Base-by-base conservation (phyloP, 805 yeast genomes). In the Yarrowia sp. region DNA sequence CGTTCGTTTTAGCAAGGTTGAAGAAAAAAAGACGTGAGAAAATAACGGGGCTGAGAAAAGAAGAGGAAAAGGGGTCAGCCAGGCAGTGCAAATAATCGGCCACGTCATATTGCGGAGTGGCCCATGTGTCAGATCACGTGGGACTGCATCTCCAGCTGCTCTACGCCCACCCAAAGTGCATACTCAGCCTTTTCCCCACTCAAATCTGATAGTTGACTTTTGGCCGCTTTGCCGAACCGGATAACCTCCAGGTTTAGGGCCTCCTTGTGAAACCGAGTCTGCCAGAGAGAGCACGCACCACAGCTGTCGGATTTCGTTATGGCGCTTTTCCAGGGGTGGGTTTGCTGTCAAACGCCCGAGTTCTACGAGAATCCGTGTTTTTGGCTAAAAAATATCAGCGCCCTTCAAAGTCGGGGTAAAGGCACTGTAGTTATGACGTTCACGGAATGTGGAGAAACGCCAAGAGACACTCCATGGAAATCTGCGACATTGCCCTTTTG, bases 171-270 rank as follows among this genome's bases (percentile, higher is more conserved):
- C 58, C 30, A n/a, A n/a, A 9, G 36, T 50, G 56, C 56, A 34
- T 50, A 14, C 34, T 49, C 34, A 53, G 15, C 44, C 15, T n/a
- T 7, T 55, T 55, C 61, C 61, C 61, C 61, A 39, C 61, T 55
- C 61, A 36, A 17, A 5, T 20, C 2, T 15, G n/a, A 3, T 38
- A 20, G 33, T 53, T 14, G 43, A n/a, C 19, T 53, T n/a, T 53
- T 38, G 30, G 30, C 60, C 44, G 34, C 60, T 53, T 38, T 55
- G 46, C 61, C 61, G 61, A 55, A 39, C 61, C 61, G 61, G 46
- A 55, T 55, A 55, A 55, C 61, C 46, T 55, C 17, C 46, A 55
- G 61, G 61, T 39, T 40, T 55, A 55, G 61, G 61, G 61, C 6
- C 46, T 53, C 17, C 33, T 24, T 39, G 38, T 52, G 43, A 52